Conservation (phyloP, 2,329 filamentous ascomycete species). For the Arthrobotrys entomopaga region DNA sequence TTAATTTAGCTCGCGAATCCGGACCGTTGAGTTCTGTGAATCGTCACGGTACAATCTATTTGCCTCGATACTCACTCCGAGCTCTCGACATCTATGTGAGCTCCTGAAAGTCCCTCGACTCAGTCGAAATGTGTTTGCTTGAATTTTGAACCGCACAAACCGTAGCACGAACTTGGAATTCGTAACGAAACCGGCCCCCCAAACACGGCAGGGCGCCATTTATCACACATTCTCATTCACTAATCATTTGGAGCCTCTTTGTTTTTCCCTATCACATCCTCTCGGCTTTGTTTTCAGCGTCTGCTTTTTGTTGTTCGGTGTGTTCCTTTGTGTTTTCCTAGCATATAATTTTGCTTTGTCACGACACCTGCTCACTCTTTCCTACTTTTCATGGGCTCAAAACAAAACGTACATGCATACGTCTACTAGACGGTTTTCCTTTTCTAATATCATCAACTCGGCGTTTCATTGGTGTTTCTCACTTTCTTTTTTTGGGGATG, state of each 20-base stretch:
- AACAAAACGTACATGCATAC: constrained; percentile 53
- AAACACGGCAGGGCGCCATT: neutral
- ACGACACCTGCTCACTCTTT: constrained; percentile 24
- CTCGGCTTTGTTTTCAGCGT: neutral
- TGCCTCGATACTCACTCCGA: constrained; percentile 6
- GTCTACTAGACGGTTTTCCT: constrained; percentile 22
- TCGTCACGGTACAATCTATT: neutral
- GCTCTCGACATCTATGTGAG: neutral
- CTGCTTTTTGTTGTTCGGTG: neutral
- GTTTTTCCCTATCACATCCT: constrained; percentile 6
- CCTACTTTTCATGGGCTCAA: constrained; percentile 1
- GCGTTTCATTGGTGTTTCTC: constrained; percentile 43
- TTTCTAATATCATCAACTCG: constrained; percentile 30
- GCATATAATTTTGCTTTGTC: constrained; percentile 30
- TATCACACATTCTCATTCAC: constrained; percentile 17
- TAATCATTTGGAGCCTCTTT: constrained; percentile 10
- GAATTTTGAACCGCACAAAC: neutral
- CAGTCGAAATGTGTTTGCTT: neutral
- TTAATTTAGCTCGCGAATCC: constrained; percentile 53
- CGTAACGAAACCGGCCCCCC: neutral
- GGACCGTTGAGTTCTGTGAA: constrained; percentile 26
- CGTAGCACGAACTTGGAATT: neutral
- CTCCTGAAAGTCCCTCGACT: neutral
- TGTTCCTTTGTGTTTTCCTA: constrained; percentile 18
- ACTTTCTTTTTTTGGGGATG: constrained; percentile 17